Base-by-base conservation (phyloP, 2,329 filamentous ascomycete genomes). In the Epichloe typhina region DNA sequence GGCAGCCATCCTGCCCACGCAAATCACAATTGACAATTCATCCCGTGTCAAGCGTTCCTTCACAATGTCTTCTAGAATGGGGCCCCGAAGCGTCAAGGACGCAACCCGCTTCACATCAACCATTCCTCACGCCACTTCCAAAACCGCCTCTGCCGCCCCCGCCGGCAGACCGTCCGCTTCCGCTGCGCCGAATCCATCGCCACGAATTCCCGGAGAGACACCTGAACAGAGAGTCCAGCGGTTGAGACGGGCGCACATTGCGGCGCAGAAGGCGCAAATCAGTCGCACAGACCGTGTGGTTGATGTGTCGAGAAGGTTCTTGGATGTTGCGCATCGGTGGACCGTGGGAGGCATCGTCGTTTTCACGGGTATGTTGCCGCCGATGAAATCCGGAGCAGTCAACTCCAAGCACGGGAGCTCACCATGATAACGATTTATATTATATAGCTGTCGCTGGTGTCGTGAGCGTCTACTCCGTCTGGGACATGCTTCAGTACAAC, bases 21-120 rank as follows among this genome's bases (percentile, higher is more conserved):
- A 36, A 36, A 37, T 19, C 5, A 4, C 23, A 26, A 26, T 33
- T 45, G 15, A 12, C 17, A 23, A 1, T 33, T 45, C 42, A 31
- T 21, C 23, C 31, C 31, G 31, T 17, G 23, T 12, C 19, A 21
- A 38, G 12, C 37, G 3, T n/a, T 5, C 19, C n/a, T 12, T 21
- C 26, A 7, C 15, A 47, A 73, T 72, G 70, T 65, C 67, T 51
- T 66, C 67, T 36, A 65, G 66, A 58, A 66, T 72, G 43, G 71
- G 70, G 56, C 76, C 84, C 54, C 83, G 84, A 64, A 86, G 80
- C 69, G 82, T 86, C 64, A 80, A 79, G 60, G 86, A 90, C 66
- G 86, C 87, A 58, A 93, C 87, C 61, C 83, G 86, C 63, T 93
- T 72, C 64, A 72, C 70, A 37, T 72, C 70, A 51, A 72, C 69